These are phyloP conservation scores for Geotrichum aggregatum DNA, from an alignment of 1,139 yeast genomes.

Conservation along the genomic window DNA sequence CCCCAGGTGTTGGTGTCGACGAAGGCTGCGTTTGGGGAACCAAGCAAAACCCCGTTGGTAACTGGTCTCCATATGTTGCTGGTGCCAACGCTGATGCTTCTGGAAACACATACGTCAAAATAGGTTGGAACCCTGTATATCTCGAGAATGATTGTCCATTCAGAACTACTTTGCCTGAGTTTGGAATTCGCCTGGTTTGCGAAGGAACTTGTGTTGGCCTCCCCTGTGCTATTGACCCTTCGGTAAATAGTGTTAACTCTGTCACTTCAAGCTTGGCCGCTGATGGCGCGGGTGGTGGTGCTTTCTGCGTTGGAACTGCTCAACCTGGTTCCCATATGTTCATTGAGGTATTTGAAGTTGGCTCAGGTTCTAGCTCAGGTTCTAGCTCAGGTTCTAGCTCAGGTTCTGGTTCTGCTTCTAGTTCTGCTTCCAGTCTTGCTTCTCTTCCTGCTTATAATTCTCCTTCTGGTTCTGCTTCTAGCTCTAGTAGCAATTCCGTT, in stretches of 20 bases:
- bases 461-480: constrained; percentile 18
- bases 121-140: constrained; percentile 89
- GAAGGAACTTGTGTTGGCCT: constrained; percentile 69
- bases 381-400: not conserved
- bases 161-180: constrained; percentile 53
- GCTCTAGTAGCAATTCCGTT: constrained; percentile 20
- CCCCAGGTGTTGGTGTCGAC: constrained; percentile 72
- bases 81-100: constrained; percentile 73
- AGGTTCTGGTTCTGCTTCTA: constrained; percentile 7
- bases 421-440: constrained; percentile 20
- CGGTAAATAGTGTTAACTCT: constrained; percentile 52
- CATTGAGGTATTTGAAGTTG: constrained; percentile 61
- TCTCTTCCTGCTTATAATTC: no score
- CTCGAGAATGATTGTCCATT: constrained; percentile 56
- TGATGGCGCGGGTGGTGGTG: constrained; percentile 61
- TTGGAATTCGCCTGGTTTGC: constrained; percentile 72
- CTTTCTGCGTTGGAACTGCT: constrained; percentile 81
- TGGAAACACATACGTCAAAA: constrained; percentile 71
- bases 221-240: constrained; percentile 75
- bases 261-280: constrained; percentile 42
- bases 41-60: constrained; percentile 62
- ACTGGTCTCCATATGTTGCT: constrained; percentile 92
- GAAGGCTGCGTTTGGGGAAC: constrained; percentile 89
- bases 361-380: constrained; percentile 10
- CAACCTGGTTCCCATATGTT: constrained; percentile 57